Evolutionary conservation across 2,329 filamentous ascomycete genomes (phyloP).

Genomic region (Paraconiothyrium sp.): DNA sequence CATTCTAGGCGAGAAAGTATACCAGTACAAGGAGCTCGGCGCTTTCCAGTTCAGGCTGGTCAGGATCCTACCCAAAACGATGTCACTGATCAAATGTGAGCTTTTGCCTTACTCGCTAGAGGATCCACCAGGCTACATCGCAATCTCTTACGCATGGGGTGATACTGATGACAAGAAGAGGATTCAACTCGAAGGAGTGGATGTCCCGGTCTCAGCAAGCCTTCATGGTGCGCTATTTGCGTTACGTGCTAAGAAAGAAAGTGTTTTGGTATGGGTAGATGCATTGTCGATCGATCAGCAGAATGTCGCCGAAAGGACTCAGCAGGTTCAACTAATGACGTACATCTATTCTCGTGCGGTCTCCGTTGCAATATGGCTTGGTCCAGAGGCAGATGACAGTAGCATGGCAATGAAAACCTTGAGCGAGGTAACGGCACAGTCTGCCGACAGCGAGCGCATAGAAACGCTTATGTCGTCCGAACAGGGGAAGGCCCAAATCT

Average conservation of each 20-base stretch:
- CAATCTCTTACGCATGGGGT: slow-evolving; percentile 51
- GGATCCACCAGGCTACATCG: slow-evolving; percentile 33
- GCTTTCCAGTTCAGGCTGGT: slow-evolving; percentile 27
- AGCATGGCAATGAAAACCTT: slow-evolving; percentile 44
- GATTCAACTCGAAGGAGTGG: slow-evolving; percentile 22
- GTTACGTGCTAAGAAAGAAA: slow-evolving; percentile 22
- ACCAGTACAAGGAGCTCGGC: slow-evolving; percentile 23
- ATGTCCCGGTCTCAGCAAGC: slow-evolving; percentile 25
- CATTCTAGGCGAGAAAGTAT: slow-evolving; percentile 18
- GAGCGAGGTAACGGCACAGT: slow-evolving; percentile 35
- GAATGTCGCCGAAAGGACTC: slow-evolving; percentile 26
- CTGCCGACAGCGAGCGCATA: slow-evolving; percentile 34
- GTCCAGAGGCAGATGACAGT: slow-evolving; percentile 40
- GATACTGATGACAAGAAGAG: slow-evolving; percentile 32
- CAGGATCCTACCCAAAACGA: slow-evolving; percentile 21
- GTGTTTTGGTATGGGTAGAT: slow-evolving; percentile 38
- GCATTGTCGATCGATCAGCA: slow-evolving; percentile 41
- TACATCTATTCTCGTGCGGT: slow-evolving; percentile 30
- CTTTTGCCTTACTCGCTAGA: slow-evolving; percentile 23
- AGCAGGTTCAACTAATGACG: slow-evolving; percentile 33
- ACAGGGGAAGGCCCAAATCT: slow-evolving; percentile 20
- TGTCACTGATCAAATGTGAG: slow-evolving; percentile 30
- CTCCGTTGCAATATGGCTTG: slow-evolving; percentile 35
- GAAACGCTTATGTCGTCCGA: background rate
- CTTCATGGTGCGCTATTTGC: slow-evolving; percentile 29